Evolutionary conservation across 345 rosid species (phyloP).

Genomic region (Pistacia vera): DNA sequence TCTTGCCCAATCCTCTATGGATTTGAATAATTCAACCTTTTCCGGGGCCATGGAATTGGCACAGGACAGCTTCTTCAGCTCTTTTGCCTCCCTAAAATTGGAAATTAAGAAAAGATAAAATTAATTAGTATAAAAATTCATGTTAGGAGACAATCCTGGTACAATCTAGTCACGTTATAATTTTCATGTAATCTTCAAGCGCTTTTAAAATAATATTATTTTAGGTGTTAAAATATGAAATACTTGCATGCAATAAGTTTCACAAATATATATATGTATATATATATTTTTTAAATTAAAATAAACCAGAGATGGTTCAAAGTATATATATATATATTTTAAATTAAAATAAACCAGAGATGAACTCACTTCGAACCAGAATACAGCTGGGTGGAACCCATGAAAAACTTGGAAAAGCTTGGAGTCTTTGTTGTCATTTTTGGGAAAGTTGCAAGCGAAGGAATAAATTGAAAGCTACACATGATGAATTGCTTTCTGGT

Average conservation of each 20-base stretch:
- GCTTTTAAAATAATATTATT: too few relatives aligned
- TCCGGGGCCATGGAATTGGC: constrained; percentile 27
- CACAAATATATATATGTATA: too few relatives aligned
- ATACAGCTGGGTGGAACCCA: not conserved
- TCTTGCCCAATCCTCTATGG: constrained; percentile 27
- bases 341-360: too few relatives aligned
- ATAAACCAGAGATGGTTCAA: too few relatives aligned
- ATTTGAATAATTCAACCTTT: constrained; percentile 30
- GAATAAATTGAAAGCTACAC: not conserved
- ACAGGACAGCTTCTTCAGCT: not conserved
- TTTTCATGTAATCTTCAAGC: too few relatives aligned
- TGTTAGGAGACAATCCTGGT: too few relatives aligned
- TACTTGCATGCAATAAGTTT: too few relatives aligned
- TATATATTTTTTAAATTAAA: too few relatives aligned
- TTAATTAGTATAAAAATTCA: not conserved
- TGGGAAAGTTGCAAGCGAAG: not conserved
- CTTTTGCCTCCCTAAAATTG: not conserved
- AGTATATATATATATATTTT: too few relatives aligned
- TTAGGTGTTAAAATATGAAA: too few relatives aligned
- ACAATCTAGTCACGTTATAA: too few relatives aligned
- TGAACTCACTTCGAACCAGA: not conserved
- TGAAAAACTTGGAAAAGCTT: not conserved
- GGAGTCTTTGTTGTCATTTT: not conserved
- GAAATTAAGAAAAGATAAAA: not conserved
- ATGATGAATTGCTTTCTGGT: not conserved